Percentiles rank a stretch among this genome's conserved stretches.
phyloP scores from a whole-genome alignment of 345 rosid genomes.

The Kernera saxatilis region DNA sequence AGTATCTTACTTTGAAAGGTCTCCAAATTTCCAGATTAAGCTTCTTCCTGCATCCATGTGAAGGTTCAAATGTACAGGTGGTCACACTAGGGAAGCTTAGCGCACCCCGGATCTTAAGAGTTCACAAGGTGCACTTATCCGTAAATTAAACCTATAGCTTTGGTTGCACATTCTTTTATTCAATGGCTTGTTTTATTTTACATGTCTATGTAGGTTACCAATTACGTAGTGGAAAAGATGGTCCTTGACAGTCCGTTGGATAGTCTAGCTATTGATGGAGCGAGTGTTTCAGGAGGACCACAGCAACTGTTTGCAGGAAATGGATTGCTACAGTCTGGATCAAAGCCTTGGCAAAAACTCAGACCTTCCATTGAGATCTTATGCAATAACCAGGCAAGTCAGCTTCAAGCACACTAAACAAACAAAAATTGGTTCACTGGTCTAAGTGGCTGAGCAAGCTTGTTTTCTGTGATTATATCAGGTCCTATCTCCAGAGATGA shows the following conservation, averaged over 20 bases:
- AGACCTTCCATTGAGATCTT: constrained; percentile 85
- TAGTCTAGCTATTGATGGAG: constrained; percentile 47
- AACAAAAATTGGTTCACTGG: neutral
- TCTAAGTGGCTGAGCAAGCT: constrained; percentile 9
- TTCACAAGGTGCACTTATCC: constrained; percentile 66
- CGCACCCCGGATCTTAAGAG: constrained; percentile 97
- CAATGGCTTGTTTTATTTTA: neutral
- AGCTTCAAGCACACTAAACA: neutral
- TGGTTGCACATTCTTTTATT: constrained; percentile 5
- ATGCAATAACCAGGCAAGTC: constrained; percentile 94
- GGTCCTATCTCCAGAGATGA: constrained; percentile 96
- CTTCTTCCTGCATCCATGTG: constrained; percentile 91
- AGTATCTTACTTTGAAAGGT: constrained; percentile 1
- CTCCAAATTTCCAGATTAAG: constrained; percentile 64
- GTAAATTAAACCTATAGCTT: neutral
- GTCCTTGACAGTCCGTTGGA: constrained; percentile 78
- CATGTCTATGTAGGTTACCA: constrained; percentile 67
- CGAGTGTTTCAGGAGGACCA: constrained; percentile 59
- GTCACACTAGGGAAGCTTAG: constrained; percentile 95
- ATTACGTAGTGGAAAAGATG: constrained; percentile 91
- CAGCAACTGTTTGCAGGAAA: constrained; percentile 67
- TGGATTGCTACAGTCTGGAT: constrained; percentile 55
- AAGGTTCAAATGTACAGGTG: constrained; percentile 79
- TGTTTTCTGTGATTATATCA: constrained; percentile 28
- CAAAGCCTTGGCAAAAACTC: constrained; percentile 73